Conservation (phyloP, 306 rosid genomes). For the Senna siamea region DNA sequence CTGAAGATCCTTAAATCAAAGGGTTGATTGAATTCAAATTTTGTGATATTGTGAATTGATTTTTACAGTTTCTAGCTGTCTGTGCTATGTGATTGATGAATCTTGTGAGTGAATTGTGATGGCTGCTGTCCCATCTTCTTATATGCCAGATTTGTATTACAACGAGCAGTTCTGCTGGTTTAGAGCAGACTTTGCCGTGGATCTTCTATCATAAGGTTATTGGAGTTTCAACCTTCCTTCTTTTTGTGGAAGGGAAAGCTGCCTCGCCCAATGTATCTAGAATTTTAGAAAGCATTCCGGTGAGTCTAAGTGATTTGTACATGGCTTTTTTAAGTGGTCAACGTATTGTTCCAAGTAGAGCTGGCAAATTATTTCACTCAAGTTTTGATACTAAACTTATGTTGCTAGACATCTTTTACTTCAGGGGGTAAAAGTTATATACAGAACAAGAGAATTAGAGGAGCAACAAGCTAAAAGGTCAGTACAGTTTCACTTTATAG, state of each 20-base stretch:
- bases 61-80: neutral
- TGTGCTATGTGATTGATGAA: slow-evolving; percentile 1
- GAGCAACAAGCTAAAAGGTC: slow-evolving; percentile 92
- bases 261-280: slow-evolving; percentile 78
- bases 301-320: slow-evolving; percentile 45
- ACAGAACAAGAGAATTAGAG: slow-evolving; percentile 85
- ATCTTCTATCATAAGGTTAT: slow-evolving; percentile 90
- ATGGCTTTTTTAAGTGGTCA: neutral
- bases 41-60: neutral
- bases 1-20: slow-evolving; percentile 27
- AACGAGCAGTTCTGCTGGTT: slow-evolving; percentile 84
- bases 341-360: neutral
- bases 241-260: slow-evolving; percentile 96
- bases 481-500: neutral
- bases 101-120: slow-evolving; percentile 23
- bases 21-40: slow-evolving; percentile 3
- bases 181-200: slow-evolving; percentile 95
- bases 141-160: slow-evolving; percentile 67
- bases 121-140: slow-evolving; percentile 2
- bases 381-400: slow-evolving; percentile 34
- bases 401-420: slow-evolving; percentile 3
- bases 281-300: slow-evolving; percentile 87
- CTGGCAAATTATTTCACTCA: neutral
- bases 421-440: slow-evolving; percentile 90
- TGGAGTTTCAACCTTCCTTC: slow-evolving; percentile 85